Evolutionary conservation across 139 green algal genomes (phyloP).

Genomic region (Haematococcus lacustris): DNA sequence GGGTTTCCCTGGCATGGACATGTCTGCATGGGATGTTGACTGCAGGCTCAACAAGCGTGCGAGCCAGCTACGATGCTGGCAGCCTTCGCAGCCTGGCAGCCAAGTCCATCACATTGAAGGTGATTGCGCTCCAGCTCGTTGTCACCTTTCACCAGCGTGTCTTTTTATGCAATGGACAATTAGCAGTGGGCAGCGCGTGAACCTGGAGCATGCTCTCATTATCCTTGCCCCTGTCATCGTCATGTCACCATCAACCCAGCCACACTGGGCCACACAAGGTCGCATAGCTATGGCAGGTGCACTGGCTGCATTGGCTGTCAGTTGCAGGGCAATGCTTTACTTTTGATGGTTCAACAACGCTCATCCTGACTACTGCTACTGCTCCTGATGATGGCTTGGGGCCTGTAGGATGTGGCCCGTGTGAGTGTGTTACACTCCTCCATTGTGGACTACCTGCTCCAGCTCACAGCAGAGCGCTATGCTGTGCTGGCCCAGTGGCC

Average conservation of each 20-base stretch:
- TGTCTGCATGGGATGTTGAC: neutral
- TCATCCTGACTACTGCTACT: neutral
- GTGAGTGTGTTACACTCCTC: constrained; percentile 29
- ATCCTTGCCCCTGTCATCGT: neutral
- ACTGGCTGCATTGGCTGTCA: neutral
- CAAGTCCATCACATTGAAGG: neutral
- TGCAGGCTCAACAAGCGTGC: constrained; percentile 2
- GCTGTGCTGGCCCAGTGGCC: constrained; percentile 49
- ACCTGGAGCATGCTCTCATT: neutral
- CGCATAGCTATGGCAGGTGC: neutral
- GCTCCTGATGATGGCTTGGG: neutral
- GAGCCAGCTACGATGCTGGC: constrained; percentile 16
- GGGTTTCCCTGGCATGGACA: neutral
- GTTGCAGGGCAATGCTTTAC: too few relatives aligned
- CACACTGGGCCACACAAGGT: neutral
- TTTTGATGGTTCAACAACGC: neutral
- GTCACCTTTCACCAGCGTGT: too few relatives aligned
- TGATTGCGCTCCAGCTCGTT: too few relatives aligned
- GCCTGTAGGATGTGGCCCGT: neutral
- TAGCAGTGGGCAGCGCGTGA: too few relatives aligned
- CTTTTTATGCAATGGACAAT: too few relatives aligned
- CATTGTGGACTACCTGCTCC: constrained; percentile 45
- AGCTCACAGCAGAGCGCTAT: constrained; percentile 43
- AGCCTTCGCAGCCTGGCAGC: constrained; percentile 28
- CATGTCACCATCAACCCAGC: neutral